Percentiles rank a stretch among this genome's conserved stretches.
Evolutionary conservation across 2,329 filamentous ascomycete species (phyloP).

Genomic region (Phyllosticta capitalensis): DNA sequence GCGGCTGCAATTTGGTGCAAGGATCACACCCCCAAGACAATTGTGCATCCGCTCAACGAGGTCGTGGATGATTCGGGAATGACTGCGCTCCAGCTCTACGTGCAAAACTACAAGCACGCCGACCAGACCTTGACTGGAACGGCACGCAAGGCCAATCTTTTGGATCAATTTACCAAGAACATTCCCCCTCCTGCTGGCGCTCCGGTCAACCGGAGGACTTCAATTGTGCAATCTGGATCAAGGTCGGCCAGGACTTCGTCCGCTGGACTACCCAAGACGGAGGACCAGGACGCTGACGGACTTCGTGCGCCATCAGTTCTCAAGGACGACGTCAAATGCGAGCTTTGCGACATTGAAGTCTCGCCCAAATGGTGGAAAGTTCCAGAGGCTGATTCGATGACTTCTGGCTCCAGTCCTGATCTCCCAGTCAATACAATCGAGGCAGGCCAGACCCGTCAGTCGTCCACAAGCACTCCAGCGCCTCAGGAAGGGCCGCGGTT

Average conservation of each 20-base stretch:
- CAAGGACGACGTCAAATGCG: conserved; percentile 22
- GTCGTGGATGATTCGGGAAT: conserved; percentile 58
- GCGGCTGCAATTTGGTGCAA: conserved; percentile 87
- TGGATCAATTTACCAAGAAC: conserved; percentile 52
- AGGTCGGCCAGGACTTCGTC: conserved; percentile 22
- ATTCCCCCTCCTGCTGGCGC: conserved; percentile 27
- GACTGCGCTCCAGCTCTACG: conserved; percentile 78
- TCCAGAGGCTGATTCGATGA: conserved; percentile 19
- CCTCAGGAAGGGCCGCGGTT: conserved; percentile 6
- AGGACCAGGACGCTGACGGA: conserved; percentile 24
- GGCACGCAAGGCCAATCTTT: conserved; percentile 79
- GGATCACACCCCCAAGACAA: conserved; percentile 64
- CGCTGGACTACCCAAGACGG: conserved; percentile 27
- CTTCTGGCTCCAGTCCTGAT: conserved; percentile 12
- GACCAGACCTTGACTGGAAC: conserved; percentile 85
- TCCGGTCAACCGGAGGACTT: conserved; percentile 31
- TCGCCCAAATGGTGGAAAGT: conserved; percentile 52
- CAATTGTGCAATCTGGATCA: conserved; percentile 26
- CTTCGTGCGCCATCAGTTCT: conserved; percentile 12
- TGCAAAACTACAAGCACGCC: conserved; percentile 86
- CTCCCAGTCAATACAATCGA: conserved; percentile 11
- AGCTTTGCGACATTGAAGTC: conserved; percentile 49
- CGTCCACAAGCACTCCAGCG: not conserved
- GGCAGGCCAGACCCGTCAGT: not conserved
- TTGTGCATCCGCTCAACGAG: conserved; percentile 72